phyloP scores from a whole-genome alignment of 129 eudicot species.

The Chrysanthemum lavandulifolium region DNA sequence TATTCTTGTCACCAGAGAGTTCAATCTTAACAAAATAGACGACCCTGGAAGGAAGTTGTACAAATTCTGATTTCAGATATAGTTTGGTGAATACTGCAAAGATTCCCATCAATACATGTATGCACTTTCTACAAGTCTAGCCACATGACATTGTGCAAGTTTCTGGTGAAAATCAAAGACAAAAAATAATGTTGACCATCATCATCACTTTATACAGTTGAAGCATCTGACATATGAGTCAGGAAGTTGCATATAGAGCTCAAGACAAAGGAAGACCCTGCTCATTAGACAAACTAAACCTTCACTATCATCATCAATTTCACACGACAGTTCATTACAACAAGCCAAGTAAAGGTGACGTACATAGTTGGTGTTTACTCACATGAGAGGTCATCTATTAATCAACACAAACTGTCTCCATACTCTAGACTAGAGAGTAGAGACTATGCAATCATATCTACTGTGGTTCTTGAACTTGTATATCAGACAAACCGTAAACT shows the following conservation, averaged over 20 bases:
- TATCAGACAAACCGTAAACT: no score
- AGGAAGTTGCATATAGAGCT: background rate
- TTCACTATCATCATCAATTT: no score
- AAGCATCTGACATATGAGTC: background rate
- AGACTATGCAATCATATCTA: no score
- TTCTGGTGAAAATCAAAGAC: background rate
- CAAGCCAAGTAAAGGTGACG: background rate
- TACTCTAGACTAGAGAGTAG: no score
- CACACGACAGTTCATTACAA: background rate
- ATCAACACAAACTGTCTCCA: no score
- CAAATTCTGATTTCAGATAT: no score
- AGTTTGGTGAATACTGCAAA: no score
- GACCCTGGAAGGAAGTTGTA: background rate
- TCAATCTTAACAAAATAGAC: background rate
- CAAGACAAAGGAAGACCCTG: background rate
- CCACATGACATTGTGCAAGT: background rate
- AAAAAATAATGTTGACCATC: no score
- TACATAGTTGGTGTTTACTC: background rate
- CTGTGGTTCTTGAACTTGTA: no score
- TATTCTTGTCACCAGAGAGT: no score
- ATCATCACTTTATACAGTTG: no score
- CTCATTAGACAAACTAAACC: background rate
- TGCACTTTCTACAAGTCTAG: background rate
- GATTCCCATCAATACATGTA: background rate
- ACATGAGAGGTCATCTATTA: no score